These are phyloP conservation scores for Hyphopichia pseudoburtonii DNA, from an alignment of 1,139 yeast species.

Conservation along the genomic window DNA sequence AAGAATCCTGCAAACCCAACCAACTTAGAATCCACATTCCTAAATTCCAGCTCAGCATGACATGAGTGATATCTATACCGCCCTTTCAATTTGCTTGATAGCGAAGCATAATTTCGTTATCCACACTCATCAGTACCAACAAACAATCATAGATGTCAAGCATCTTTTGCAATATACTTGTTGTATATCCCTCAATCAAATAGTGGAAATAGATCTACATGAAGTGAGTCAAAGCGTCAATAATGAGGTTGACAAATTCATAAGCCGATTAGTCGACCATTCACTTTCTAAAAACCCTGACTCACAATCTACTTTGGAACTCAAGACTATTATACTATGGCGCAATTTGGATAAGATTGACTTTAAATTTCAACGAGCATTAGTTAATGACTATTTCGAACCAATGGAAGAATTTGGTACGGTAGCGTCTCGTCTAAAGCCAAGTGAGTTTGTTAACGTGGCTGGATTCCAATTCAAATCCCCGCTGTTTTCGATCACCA, in stretches of 20 bases:
- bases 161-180: too few relatives aligned
- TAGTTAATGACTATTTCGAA: constrained; percentile 25
- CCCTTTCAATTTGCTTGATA: constrained; percentile 9
- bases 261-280: too few relatives aligned
- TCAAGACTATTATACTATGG: constrained; percentile 24
- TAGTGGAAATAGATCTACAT: not conserved
- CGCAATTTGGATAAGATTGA: constrained; percentile 21
- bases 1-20: too few relatives aligned
- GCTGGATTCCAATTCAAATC: constrained; percentile 11
- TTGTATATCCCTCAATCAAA: not conserved
- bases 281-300: too few relatives aligned
- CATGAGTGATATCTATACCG: constrained; percentile 10
- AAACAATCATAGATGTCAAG: too few relatives aligned
- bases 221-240: too few relatives aligned
- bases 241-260: too few relatives aligned
- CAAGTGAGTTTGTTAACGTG: constrained; percentile 9
- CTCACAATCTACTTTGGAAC: too few relatives aligned
- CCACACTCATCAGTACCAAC: not conserved
- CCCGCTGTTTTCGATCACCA: constrained; percentile 25
- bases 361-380: constrained; percentile 20
- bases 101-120: constrained; percentile 7
- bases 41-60: constrained; percentile 4
- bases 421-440: constrained; percentile 15
- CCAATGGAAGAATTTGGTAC: constrained; percentile 33
- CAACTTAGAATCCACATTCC: too few relatives aligned